Conservation (phyloP, 2,329 filamentous ascomycete genomes). For the Albifimbria verrucaria region DNA sequence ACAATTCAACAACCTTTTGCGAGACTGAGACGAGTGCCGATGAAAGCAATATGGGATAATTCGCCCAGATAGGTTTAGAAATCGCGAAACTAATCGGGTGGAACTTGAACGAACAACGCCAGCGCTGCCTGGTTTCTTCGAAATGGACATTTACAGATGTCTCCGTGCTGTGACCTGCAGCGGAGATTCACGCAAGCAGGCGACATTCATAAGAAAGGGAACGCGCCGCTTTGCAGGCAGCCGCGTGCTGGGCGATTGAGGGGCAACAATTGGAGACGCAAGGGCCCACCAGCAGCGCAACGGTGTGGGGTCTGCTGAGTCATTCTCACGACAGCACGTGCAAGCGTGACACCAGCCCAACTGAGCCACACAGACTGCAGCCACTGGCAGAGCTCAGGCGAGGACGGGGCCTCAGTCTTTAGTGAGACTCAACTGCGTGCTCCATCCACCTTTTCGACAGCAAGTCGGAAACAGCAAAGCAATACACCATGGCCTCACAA, state of each 20-base stretch:
- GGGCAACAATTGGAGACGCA: conserved; percentile 6
- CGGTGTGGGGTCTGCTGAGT: conserved; percentile 25
- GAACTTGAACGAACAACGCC: conserved; percentile 18
- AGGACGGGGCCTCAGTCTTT: neutral
- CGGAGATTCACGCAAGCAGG: neutral
- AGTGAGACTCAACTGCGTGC: conserved; percentile 4
- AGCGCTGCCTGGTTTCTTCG: conserved; percentile 15
- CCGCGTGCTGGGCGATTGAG: neutral
- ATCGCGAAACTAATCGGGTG: neutral
- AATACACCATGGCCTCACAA: conserved; percentile 63
- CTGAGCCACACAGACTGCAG: neutral
- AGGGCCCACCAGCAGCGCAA: conserved; percentile 5
- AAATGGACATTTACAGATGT: conserved; percentile 15
- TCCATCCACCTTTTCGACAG: too few relatives aligned
- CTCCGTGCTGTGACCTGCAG: neutral
- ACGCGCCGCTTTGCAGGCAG: conserved; percentile 1
- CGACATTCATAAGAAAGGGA: neutral
- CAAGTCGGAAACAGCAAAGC: too few relatives aligned
- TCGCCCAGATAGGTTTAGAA: too few relatives aligned
- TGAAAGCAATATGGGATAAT: too few relatives aligned
- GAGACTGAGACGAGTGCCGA: conserved; percentile 3
- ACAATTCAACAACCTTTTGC: neutral
- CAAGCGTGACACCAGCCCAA: conserved; percentile 14
- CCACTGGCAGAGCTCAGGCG: neutral
- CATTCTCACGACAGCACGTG: conserved; percentile 33